Conservation (phyloP, 2,329 filamentous ascomycete species). For the Fusarium buxicola region DNA sequence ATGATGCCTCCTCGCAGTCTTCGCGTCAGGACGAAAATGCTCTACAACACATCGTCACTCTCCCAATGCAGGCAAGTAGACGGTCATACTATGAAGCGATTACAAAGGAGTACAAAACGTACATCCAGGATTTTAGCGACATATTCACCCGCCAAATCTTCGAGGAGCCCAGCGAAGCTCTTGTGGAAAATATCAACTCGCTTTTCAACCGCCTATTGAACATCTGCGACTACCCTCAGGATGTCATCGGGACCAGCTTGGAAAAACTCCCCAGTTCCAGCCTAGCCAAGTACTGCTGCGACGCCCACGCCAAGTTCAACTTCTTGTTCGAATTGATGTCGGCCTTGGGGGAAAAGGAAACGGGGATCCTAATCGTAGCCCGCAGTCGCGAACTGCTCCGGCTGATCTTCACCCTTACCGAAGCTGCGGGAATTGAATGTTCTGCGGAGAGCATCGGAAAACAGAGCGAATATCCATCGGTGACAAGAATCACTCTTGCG, state of each 20-base stretch:
- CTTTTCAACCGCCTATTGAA: slow-evolving; percentile 64
- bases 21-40: slow-evolving; percentile 18
- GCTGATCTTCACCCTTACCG: slow-evolving; percentile 63
- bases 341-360: slow-evolving; percentile 56
- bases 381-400: slow-evolving; percentile 62
- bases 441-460: slow-evolving; percentile 49
- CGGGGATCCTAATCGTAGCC: slow-evolving; percentile 65
- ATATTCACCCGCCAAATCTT: slow-evolving; percentile 56
- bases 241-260: slow-evolving; percentile 59
- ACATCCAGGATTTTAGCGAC: slow-evolving; percentile 59
- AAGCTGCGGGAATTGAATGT: slow-evolving; percentile 53
- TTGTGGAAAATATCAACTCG: slow-evolving; percentile 61
- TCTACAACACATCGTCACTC: slow-evolving; percentile 63
- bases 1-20: slow-evolving; percentile 35
- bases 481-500: slow-evolving; percentile 57
- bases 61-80: slow-evolving; percentile 66
- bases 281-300: slow-evolving; percentile 64
- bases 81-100: slow-evolving; percentile 65
- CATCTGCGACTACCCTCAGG: slow-evolving; percentile 68
- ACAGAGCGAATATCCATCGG: slow-evolving; percentile 48
- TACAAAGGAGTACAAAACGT: slow-evolving; percentile 56
- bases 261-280: slow-evolving; percentile 54
- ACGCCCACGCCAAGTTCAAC: slow-evolving; percentile 69
- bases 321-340: slow-evolving; percentile 65
- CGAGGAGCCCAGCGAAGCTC: slow-evolving; percentile 52